Percentiles rank a stretch among this genome's conserved stretches.
Conservation (phyloP, 768 basidiomycete species). For the Leccinum sublutescens region DNA sequence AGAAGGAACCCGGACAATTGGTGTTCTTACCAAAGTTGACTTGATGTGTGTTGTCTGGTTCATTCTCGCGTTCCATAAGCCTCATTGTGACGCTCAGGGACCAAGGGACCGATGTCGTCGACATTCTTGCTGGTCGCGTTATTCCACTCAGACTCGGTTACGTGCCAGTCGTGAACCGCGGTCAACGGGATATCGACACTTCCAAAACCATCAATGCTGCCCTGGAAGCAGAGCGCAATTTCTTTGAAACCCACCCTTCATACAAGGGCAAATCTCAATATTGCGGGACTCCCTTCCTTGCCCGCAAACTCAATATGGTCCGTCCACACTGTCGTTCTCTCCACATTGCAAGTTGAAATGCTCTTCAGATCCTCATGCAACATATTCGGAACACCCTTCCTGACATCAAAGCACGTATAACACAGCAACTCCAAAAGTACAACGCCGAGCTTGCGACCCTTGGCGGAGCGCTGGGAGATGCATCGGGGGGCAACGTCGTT, state of each 20-base stretch:
- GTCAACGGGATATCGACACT: constrained; percentile 93
- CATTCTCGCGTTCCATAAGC: not conserved
- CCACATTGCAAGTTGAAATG: not conserved
- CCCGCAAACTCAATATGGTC: constrained; percentile 92
- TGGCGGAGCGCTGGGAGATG: constrained; percentile 85
- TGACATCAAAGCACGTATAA: constrained; percentile 95
- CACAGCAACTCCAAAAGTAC: constrained; percentile 87
- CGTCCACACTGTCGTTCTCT: constrained; percentile 21
- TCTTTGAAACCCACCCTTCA: constrained; percentile 92
- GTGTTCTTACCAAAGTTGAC: constrained; percentile 98
- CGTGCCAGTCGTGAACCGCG: constrained; percentile 98
- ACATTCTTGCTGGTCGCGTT: constrained; percentile 95
- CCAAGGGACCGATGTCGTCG: constrained; percentile 95
- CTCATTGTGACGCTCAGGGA: constrained; percentile 59
- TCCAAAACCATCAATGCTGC: constrained; percentile 83
- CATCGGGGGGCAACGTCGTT: constrained; percentile 86
- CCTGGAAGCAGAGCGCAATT: constrained; percentile 85
- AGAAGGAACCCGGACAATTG: constrained; percentile 94
- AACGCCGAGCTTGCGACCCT: constrained; percentile 78
- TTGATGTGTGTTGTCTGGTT: constrained; percentile 69
- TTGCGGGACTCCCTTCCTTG: constrained; percentile 96
- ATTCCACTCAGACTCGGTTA: constrained; percentile 96
- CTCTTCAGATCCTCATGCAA: constrained; percentile 90
- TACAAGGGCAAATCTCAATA: constrained; percentile 94
- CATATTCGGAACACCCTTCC: constrained; percentile 98